Evolutionary conservation across 345 rosid genomes (phyloP), one percentile per base, ranked within the genome.

Genomic region (Sonneratia caseolaris): DNA sequence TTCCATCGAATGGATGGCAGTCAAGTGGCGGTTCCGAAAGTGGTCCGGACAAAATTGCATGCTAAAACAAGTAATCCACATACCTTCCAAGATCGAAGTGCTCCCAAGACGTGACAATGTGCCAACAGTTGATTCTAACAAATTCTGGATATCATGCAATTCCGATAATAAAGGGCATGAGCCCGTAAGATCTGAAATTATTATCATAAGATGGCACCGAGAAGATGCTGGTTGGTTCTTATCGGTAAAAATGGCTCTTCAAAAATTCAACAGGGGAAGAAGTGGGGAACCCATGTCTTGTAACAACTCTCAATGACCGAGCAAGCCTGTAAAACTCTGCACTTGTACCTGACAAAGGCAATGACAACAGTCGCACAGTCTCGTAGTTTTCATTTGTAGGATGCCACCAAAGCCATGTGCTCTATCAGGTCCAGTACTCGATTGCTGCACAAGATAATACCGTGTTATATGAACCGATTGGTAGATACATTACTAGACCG

Each of bases 401-500:
- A 84, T 56, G 89, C 87, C 65, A 95, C 99, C 85, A 90, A 70
- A 11, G 99, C 91, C 92, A 95, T 95, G 87, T 92, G 97, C 84
- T 84, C 93, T 48, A 95, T 92, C 78, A 95, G 86, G 87, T 92
- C 99, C 82, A 89, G 88, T 74, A 95, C 99, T 71, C 99, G 92
- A 82, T 88, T 95, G 89, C 99, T 92, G 90, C 37, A 76, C 68
- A 35, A 19, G 40, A 56, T 3, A 47, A 19, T 14, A 72, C 35
- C 37, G 8, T 42, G 7, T 55, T n/a, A 42, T 48, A 36, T 37
- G 49, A 37, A 56, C n/a, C 37, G 14, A n/a, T 19, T 6, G 8
- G 37, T 43, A 19, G 48, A 56, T 70, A 51, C 14, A 36, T 36
- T 45, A 19, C 53, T 8, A 71, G 9, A 70, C 9, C 2, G 43